phyloP scores from a whole-genome alignment of 1,284 basidiomycete genomes.

The Cutaneotrichosporon arboriforme region DNA sequence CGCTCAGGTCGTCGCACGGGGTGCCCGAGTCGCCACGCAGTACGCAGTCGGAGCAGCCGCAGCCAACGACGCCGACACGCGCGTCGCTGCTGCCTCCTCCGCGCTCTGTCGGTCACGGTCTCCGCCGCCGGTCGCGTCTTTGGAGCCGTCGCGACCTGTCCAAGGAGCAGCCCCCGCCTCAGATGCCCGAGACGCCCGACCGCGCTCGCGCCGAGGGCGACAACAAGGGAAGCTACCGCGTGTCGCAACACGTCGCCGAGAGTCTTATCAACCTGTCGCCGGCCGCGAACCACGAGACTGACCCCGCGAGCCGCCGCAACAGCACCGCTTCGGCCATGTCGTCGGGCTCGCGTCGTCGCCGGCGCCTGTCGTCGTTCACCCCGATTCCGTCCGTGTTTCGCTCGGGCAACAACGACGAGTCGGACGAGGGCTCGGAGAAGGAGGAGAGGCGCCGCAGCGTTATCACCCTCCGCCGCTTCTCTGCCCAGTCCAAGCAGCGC shows the following conservation, averaged over 20 bases:
- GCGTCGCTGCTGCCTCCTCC: not conserved
- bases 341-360: not conserved
- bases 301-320: not conserved
- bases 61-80: constrained; percentile 1
- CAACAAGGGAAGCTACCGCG: constrained; percentile 9
- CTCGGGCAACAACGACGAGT: not conserved
- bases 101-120: constrained; percentile 7
- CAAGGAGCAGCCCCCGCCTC: not conserved
- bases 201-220: not conserved
- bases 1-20: not conserved
- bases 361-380: too few relatives aligned
- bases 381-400: not conserved
- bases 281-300: not conserved
- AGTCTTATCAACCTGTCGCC: constrained; percentile 16
- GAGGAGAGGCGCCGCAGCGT: constrained; percentile 9
- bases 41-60: constrained; percentile 13
- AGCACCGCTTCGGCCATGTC: not conserved
- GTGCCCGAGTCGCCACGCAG: constrained; percentile 14
- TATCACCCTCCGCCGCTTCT: constrained; percentile 11
- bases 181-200: not conserved
- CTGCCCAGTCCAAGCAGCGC: constrained; percentile 11
- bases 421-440: constrained; percentile 1
- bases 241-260: constrained; percentile 10
- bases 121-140: constrained; percentile 8
- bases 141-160: constrained; percentile 1